Evolutionary conservation across 1,284 basidiomycete species (phyloP).

Genomic region (Pholiota adiposa): DNA sequence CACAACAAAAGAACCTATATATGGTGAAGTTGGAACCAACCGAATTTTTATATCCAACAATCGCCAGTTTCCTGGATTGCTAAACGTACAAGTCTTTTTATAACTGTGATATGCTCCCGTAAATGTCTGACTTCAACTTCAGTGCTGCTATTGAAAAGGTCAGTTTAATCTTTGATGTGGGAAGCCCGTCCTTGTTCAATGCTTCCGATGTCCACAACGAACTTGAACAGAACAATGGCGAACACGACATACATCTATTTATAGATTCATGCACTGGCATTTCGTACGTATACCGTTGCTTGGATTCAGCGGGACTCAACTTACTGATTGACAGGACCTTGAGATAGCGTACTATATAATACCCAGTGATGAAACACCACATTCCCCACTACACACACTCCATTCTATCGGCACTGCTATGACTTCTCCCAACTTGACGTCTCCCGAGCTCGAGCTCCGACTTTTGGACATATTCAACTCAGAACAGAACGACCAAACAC

Average conservation of each 20-base stretch:
- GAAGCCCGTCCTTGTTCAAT: too few species aligned
- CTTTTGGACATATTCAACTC: not conserved
- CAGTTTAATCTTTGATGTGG: too few species aligned
- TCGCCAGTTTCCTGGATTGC: too few species aligned
- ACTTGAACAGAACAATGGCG: not conserved
- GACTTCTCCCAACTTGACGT: not conserved
- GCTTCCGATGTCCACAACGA: too few species aligned
- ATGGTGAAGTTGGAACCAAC: too few species aligned
- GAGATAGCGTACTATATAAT: not conserved
- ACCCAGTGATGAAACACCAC: not conserved
- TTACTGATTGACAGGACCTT: not conserved
- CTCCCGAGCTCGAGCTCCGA: slow-evolving; percentile 9
- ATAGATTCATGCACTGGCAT: not conserved
- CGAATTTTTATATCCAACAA: too few species aligned
- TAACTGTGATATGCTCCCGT: too few species aligned
- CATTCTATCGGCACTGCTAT: not conserved
- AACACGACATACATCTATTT: not conserved
- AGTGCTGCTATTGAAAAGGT: too few species aligned
- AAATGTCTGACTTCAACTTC: too few species aligned
- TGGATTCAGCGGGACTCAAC: not conserved
- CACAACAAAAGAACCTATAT: too few species aligned
- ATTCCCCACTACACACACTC: not conserved
- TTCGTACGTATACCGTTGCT: not conserved
- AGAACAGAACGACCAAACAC: not conserved
- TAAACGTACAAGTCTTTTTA: too few species aligned